Percentiles rank a stretch among this genome's conserved stretches.
These are phyloP conservation scores for Aspergillus japonicus DNA, from an alignment of 2,329 filamentous ascomycete genomes.

Conservation along the genomic window DNA sequence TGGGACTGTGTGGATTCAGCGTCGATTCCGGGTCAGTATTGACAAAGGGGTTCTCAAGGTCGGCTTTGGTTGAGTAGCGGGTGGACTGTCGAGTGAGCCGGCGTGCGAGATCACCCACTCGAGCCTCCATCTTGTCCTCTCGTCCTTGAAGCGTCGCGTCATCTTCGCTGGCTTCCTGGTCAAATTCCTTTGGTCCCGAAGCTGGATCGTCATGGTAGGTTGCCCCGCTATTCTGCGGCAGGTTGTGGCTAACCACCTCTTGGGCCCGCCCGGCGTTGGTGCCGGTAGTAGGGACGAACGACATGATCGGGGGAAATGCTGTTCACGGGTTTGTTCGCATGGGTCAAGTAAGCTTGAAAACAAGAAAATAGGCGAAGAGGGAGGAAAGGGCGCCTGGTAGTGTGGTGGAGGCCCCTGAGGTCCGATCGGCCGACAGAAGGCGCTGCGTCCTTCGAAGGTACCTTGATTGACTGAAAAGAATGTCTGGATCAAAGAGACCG, in stretches of 20 bases:
- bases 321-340: not conserved
- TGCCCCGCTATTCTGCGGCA: slow-evolving; percentile 6
- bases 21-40: slow-evolving; percentile 20
- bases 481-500: no score
- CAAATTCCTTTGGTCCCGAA: not conserved
- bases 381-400: not conserved
- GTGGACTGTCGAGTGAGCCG: slow-evolving; percentile 25
- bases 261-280: slow-evolving; percentile 14
- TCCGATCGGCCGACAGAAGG: not conserved
- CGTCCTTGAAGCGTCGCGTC: slow-evolving; percentile 13
- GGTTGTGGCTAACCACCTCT: slow-evolving; percentile 19
- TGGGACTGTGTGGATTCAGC: slow-evolving; percentile 20
- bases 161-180: slow-evolving; percentile 16
- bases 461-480: not conserved
- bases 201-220: slow-evolving; percentile 6
- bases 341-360: not conserved
- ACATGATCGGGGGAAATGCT: slow-evolving; percentile 10
- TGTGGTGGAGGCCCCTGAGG: not conserved
- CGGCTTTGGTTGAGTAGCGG: slow-evolving; percentile 15
- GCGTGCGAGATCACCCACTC: slow-evolving; percentile 14
- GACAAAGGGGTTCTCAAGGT: slow-evolving; percentile 20
- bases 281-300: slow-evolving; percentile 12
- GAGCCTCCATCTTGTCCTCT: slow-evolving; percentile 10
- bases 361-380: not conserved
- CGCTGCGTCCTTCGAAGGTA: not conserved